These are phyloP conservation scores for Salix exigua DNA, from an alignment of 345 rosid species.

Conservation along the genomic window DNA sequence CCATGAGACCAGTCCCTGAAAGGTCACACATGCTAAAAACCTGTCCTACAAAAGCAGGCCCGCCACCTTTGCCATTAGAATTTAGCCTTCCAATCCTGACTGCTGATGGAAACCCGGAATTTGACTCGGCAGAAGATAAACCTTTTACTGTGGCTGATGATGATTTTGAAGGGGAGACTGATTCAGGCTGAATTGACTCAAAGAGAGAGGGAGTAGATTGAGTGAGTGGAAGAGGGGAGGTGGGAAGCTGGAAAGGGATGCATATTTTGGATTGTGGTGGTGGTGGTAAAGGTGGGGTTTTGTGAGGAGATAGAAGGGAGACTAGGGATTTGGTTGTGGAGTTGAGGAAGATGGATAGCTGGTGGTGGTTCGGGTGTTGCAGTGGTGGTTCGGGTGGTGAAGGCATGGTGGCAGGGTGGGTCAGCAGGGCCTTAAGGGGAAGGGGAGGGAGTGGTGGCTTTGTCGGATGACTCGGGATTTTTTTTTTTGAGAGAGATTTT, in stretches of 20 bases:
- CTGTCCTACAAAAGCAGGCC: slow-evolving; percentile 97
- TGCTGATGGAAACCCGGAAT: slow-evolving; percentile 66
- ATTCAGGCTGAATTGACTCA: slow-evolving; percentile 37
- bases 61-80: slow-evolving; percentile 63
- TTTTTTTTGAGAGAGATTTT: neutral
- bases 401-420: slow-evolving; percentile 28
- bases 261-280: slow-evolving; percentile 40
- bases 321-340: slow-evolving; percentile 36
- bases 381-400: slow-evolving; percentile 33
- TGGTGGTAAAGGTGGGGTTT: slow-evolving; percentile 25
- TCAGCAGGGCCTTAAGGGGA: neutral
- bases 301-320: slow-evolving; percentile 39
- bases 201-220: slow-evolving; percentile 17
- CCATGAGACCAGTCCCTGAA: slow-evolving; percentile 94
- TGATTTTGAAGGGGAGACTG: slow-evolving; percentile 31
- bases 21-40: slow-evolving; percentile 98
- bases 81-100: slow-evolving; percentile 66
- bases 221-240: slow-evolving; percentile 20
- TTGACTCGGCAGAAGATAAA: slow-evolving; percentile 43
- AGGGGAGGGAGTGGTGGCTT: neutral
- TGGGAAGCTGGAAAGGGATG: slow-evolving; percentile 47
- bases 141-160: slow-evolving; percentile 45
- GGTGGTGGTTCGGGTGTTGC: slow-evolving; percentile 20
- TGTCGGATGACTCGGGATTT: neutral
- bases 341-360: slow-evolving; percentile 39